Evolutionary conservation across 257 asterid genomes (phyloP), one percentile per base, ranked within the genome.

Genomic region (Rhazya stricta): DNA sequence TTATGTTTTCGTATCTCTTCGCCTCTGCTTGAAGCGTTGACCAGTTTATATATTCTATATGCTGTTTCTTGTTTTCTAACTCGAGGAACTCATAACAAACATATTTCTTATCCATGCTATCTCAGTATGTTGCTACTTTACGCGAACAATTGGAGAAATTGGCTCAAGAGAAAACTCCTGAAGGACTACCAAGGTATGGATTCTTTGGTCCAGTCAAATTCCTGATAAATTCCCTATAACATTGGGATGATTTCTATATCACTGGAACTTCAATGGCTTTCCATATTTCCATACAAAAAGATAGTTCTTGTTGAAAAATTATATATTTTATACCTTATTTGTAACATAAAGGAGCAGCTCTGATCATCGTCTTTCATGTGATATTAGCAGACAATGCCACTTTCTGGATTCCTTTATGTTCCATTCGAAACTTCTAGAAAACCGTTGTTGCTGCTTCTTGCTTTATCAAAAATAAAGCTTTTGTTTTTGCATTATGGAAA

Each of bases 141-240:
- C 85, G 94, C 32, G 99, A 92, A 86, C 97, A 85, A 81, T 79
- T 95, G 85, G 99, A 95, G 82, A 95, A 92, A 79, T 82, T 95
- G 84, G 89, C 87, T 63, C 93, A 88, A 80, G 97, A 92, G 86
- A 88, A 84, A 82, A 88, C 78, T 77, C 85, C 89, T 9, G 96
- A 88, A 77, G 96, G 96, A 78, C 84, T 89, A 77, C 93, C 93
- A 34, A 91, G 99, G 99, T 95, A 66, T 34, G 82, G 58, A 56
- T 76, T 42, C 61, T 84, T 69, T 74, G 48, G 48, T 67, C 66
- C 57, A 25, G 74, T 73, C 54, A 56, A 37, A 36, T 36, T 36
- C 48, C 30, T 15, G 1, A 3, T 65, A 3, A n/a, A 9, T 15
- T 32, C 42, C 68, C 70, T 65, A 9, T 37, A n/a, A 2, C 37